A percentile compares a stretch with the other conserved stretches of the same genome.
phyloP scores from a whole-genome alignment of 306 rosid species.

The Casuarina glauca region DNA sequence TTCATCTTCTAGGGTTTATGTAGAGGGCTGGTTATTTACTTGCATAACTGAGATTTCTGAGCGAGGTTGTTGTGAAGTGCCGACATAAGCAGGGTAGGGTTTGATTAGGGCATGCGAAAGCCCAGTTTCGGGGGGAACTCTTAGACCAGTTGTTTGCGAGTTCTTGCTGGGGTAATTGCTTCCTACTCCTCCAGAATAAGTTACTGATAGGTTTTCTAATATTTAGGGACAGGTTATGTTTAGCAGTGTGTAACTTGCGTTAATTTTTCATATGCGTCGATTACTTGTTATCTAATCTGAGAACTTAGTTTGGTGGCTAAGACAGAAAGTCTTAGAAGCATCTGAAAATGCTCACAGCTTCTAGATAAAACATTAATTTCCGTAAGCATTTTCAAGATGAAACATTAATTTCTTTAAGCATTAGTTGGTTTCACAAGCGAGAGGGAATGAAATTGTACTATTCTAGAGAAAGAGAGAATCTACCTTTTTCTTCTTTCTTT shows the following conservation, averaged over 20 bases:
- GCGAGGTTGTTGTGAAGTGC: constrained; percentile 11
- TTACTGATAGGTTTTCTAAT: not conserved
- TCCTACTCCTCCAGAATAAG: not conserved
- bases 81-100: constrained; percentile 32
- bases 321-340: no score
- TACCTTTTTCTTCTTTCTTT: no score
- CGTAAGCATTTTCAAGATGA: no score
- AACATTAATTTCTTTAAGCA: no score
- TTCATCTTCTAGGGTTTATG: constrained; percentile 29
- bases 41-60: constrained; percentile 13
- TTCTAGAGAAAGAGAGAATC: no score
- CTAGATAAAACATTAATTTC: no score
- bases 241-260: not conserved
- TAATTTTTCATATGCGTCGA: not conserved
- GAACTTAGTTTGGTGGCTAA: not conserved
- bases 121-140: not conserved
- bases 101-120: not conserved
- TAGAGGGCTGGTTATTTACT: not conserved
- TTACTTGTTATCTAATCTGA: not conserved
- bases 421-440: no score
- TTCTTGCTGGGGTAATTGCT: not conserved
- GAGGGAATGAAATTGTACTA: no score
- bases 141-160: not conserved
- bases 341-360: no score
- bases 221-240: not conserved